These are phyloP conservation scores for Nicotiana tabacum DNA, from an alignment of 257 asterid species.

Conservation along the genomic window DNA sequence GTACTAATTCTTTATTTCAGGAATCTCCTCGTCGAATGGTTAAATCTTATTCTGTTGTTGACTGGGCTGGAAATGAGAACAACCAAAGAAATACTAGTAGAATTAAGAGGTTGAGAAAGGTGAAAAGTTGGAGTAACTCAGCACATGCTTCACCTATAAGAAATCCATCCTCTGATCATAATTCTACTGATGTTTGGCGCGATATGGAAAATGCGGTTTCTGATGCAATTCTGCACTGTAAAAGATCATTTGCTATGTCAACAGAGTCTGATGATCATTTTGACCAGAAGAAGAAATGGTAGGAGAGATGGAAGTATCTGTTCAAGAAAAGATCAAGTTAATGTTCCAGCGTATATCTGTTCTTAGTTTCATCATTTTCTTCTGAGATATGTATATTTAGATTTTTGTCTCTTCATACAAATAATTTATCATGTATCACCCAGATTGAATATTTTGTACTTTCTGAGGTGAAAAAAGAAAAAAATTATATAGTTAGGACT, in stretches of 20 bases:
- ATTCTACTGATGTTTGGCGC: constrained; percentile 21
- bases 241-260: constrained; percentile 49
- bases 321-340: background rate
- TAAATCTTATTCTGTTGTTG: constrained; percentile 25
- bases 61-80: constrained; percentile 15
- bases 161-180: constrained; percentile 18
- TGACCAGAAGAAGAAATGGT: background rate
- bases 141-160: constrained; percentile 30
- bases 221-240: constrained; percentile 65
- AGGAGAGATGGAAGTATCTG: background rate
- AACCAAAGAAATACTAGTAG: background rate
- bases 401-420: background rate
- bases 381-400: background rate
- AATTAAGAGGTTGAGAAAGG: constrained; percentile 15
- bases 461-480: background rate
- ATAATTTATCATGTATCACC: background rate
- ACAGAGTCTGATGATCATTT: background rate
- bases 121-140: constrained; percentile 33
- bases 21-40: constrained; percentile 27
- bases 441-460: constrained; percentile 4
- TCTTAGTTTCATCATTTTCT: background rate
- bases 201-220: constrained; percentile 50
- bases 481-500: background rate
- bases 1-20: constrained; percentile 10
- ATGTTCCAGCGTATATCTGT: background rate